Evolutionary conservation across 345 rosid species (phyloP).

Genomic region (Cochlearia excelsa): DNA sequence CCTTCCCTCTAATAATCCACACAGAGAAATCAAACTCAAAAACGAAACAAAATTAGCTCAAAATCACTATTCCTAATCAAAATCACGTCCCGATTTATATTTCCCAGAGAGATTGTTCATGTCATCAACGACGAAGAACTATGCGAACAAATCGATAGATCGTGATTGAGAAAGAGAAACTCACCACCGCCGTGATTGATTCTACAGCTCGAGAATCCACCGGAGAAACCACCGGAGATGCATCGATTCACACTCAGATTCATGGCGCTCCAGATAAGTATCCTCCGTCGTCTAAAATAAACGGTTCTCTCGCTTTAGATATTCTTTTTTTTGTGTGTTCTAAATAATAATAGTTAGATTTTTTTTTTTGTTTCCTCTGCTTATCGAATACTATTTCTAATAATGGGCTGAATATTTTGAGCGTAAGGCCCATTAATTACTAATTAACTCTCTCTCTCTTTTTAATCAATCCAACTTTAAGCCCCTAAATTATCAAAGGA

Average conservation of each 20-base stretch:
- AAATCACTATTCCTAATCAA: background rate
- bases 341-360: too few species aligned
- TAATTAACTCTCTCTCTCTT: background rate
- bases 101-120: background rate
- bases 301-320: constrained; percentile 23
- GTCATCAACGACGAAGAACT: background rate
- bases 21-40: constrained; percentile 6
- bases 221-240: constrained; percentile 29
- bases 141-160: background rate
- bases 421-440: too few species aligned
- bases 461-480: background rate
- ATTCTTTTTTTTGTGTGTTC: background rate
- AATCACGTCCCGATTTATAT: constrained; percentile 13
- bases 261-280: constrained; percentile 22
- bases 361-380: too few species aligned
- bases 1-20: constrained; percentile 13
- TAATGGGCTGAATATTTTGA: constrained; percentile 6
- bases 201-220: constrained; percentile 22
- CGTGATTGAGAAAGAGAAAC: background rate
- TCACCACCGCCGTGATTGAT: constrained; percentile 10
- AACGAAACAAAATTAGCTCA: background rate
- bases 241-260: constrained; percentile 30
- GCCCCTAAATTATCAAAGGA: too few species aligned
- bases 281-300: constrained; percentile 17
- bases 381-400: background rate